Base-by-base conservation (phyloP, 306 rosid species). In the Rosa rugosa region DNA sequence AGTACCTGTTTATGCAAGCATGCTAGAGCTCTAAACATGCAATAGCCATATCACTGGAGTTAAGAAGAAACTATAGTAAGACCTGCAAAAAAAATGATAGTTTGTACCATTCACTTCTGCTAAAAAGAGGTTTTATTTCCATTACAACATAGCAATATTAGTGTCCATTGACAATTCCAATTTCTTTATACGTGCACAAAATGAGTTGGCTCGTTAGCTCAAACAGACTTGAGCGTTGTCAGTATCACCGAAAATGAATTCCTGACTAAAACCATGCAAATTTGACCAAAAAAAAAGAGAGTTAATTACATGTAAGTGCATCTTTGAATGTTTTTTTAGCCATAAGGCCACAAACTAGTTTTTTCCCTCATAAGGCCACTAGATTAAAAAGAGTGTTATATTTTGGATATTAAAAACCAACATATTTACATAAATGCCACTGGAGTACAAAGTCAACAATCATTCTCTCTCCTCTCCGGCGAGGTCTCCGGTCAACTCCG, bases 1-100 rank as follows among this genome's bases (percentile, higher is more conserved):
- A 50, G 18, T 77, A 77, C 75, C 80, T 77, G 80, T 68, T 77
- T 68, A 68, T 77, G 80, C 68, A 77, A 40, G 68, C 68, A 77
- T 40, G 67, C 42, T 67, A 77, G 68, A 25, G 80, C 75, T 56
- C 67, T 53, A 44, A 77, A 77, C 75, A 77, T 50, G 75, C 80
- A 77, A 41, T 68, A 77, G 14, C 80, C 80, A 68, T 77, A 68
- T 75, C 80, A 77, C 68, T 23, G 80, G 50, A 77, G 41, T 56
- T 41, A 53, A 50, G 50, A 36, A 50, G 66, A 77, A 77, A 69
- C 14, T 34, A 8, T 9, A 40, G 38, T 68, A 67, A 38, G 68
- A 75, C 22, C 23, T 13, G 25, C 7, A 7, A 18, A 31, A 63
- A 27, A n/a, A 63, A 3, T 20, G 77, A 54, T 6, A n/a, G 23